These are phyloP conservation scores for Leccinum obscurum DNA, from an alignment of 768 basidiomycete genomes.

Conservation along the genomic window DNA sequence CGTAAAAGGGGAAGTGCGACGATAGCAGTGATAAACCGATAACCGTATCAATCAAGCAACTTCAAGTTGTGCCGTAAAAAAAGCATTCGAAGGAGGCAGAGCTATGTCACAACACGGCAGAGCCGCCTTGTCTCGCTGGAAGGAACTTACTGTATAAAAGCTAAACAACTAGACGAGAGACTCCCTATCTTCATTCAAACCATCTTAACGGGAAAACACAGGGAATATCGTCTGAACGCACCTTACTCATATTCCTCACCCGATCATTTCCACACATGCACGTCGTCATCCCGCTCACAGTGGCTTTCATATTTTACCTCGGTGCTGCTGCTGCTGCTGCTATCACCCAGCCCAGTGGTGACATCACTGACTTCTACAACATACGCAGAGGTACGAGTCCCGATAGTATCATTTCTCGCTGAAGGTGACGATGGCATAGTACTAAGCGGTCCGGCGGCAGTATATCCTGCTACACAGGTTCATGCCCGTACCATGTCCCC, in stretches of 20 bases:
- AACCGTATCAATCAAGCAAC: neutral
- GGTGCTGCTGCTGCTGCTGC: neutral
- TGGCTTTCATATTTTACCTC: neutral
- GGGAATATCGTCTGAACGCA: neutral
- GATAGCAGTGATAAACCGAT: neutral
- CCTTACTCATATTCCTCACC: neutral
- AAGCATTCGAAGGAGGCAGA: neutral
- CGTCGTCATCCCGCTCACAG: neutral
- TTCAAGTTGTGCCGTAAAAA: neutral
- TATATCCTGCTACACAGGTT: neutral
- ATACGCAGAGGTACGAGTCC: neutral
- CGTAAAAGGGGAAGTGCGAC: too few species aligned
- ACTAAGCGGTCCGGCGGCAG: too few species aligned
- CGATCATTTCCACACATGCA: neutral
- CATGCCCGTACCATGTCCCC: neutral
- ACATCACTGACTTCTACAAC: neutral
- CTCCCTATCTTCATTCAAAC: neutral
- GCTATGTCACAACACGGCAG: neutral
- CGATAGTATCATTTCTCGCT: neutral
- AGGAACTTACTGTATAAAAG: neutral
- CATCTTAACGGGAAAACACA: neutral
- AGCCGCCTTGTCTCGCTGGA: neutral
- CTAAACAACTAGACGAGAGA: neutral
- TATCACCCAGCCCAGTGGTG: neutral
- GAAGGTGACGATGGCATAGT: neutral